phyloP scores from a whole-genome alignment of 2,329 filamentous ascomycete genomes.

The Calonectria henricotiae region DNA sequence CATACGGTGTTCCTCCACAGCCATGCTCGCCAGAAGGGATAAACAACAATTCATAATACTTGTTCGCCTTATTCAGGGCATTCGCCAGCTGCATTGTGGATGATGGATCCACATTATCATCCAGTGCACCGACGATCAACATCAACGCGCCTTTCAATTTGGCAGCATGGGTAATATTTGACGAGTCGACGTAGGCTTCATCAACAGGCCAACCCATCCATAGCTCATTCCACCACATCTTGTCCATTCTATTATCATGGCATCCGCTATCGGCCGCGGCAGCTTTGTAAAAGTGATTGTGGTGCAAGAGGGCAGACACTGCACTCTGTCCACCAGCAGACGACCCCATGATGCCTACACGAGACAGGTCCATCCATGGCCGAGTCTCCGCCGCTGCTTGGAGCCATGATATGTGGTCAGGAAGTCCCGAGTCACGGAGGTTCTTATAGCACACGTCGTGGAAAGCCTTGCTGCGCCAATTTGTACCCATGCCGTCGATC shows the following conservation, averaged over 20 bases:
- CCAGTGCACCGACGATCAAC: constrained; percentile 53
- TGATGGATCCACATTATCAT: constrained; percentile 53
- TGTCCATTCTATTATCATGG: constrained; percentile 56
- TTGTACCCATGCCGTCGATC: constrained; percentile 56
- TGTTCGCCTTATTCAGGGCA: constrained; percentile 50
- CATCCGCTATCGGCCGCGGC: constrained; percentile 52
- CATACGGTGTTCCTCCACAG: constrained; percentile 40
- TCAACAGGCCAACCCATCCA: constrained; percentile 57
- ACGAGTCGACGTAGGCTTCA: constrained; percentile 50
- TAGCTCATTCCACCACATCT: constrained; percentile 55
- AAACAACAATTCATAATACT: constrained; percentile 53
- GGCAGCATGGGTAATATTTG: constrained; percentile 51
- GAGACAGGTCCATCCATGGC: constrained; percentile 52
- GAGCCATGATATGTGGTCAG: constrained; percentile 54
- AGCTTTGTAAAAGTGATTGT: constrained; percentile 53
- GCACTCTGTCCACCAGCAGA: constrained; percentile 56
- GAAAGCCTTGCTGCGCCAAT: constrained; percentile 53
- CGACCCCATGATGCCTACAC: constrained; percentile 52
- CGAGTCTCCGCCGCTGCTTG: constrained; percentile 50
- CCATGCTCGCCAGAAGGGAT: constrained; percentile 50
- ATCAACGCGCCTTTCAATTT: constrained; percentile 52
- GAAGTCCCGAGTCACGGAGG: constrained; percentile 51
- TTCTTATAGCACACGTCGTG: constrained; percentile 55
- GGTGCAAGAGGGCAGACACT: constrained; percentile 50
- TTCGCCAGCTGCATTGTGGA: constrained; percentile 53